These are phyloP conservation scores for Aspergillus cavernicola DNA, from an alignment of 495 filamentous ascomycete genomes.

Conservation along the genomic window DNA sequence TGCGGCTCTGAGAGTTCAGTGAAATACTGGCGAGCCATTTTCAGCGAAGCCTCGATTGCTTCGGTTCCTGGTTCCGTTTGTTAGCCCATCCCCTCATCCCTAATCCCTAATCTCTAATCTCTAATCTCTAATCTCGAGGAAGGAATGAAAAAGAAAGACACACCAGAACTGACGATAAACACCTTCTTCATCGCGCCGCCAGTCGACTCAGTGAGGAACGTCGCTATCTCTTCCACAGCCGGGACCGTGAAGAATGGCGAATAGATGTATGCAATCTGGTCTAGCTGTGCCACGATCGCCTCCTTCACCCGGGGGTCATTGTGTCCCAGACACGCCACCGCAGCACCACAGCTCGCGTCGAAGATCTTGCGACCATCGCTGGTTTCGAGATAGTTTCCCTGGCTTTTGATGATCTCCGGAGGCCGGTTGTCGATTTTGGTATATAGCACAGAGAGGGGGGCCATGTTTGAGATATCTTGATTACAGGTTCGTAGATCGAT, in stretches of 20 bases:
- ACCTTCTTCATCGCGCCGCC: slow-evolving; percentile 25
- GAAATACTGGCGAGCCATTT: slow-evolving; percentile 56
- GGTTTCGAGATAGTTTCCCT: slow-evolving; percentile 9
- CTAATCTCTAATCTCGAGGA: too few species aligned
- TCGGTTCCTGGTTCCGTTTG: slow-evolving; percentile 45
- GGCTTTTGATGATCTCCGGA: not conserved
- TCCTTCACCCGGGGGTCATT: slow-evolving; percentile 21
- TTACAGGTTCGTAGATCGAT: too few species aligned
- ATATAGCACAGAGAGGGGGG: slow-evolving; percentile 2
- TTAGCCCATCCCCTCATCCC: not conserved
- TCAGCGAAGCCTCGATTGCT: slow-evolving; percentile 61
- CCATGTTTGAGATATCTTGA: not conserved
- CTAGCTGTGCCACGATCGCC: slow-evolving; percentile 32
- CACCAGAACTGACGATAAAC: slow-evolving; percentile 48
- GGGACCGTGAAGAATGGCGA: slow-evolving; percentile 35
- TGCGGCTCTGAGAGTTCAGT: slow-evolving; percentile 43
- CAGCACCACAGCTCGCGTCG: slow-evolving; percentile 42
- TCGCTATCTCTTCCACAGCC: slow-evolving; percentile 28
- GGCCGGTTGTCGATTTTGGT: not conserved
- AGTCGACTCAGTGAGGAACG: slow-evolving; percentile 20
- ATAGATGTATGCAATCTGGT: slow-evolving; percentile 32
- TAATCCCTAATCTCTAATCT: too few species aligned
- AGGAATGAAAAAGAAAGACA: not conserved
- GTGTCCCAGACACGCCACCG: slow-evolving; percentile 25
- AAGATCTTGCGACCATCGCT: slow-evolving; percentile 34